Conservation (phyloP, 192 early-diverging fungal genomes). For the Endogone sp. region DNA sequence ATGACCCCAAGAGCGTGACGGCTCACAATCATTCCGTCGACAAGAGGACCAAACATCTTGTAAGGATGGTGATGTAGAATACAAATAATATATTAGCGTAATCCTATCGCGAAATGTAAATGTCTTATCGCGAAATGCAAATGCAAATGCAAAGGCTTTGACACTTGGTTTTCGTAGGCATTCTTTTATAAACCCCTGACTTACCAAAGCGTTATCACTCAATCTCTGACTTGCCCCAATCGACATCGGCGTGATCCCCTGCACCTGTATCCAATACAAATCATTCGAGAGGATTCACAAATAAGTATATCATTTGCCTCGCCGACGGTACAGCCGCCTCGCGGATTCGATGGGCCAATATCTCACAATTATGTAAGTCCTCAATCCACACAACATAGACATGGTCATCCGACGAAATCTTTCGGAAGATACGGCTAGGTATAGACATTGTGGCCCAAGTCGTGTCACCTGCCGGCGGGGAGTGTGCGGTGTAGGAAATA, state of each 20-base stretch:
- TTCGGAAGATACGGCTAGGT: conserved; percentile 31
- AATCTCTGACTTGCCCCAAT: conserved; percentile 26
- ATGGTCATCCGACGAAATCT: conserved; percentile 54
- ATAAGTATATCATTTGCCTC: conserved; percentile 49
- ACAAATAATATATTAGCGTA: too few relatives aligned
- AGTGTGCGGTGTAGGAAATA: conserved; percentile 55
- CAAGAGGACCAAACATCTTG: conserved; percentile 62
- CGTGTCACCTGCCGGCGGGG: conserved; percentile 8
- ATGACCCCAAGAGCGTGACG: conserved; percentile 62
- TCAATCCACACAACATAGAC: conserved; percentile 75
- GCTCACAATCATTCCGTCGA: conserved; percentile 70
- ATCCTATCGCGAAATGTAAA: not conserved
- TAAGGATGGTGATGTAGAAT: too few relatives aligned
- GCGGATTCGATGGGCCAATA: conserved; percentile 41
- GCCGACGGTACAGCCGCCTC: conserved; percentile 5
- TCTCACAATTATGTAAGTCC: conserved; percentile 39
- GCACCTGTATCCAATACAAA: conserved; percentile 65
- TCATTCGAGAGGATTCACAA: conserved; percentile 67
- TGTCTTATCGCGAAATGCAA: not conserved
- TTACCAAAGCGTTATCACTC: conserved; percentile 49
- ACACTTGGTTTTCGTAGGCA: too few relatives aligned
- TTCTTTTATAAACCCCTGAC: too few relatives aligned
- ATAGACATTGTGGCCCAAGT: conserved; percentile 3
- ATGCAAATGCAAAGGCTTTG: too few relatives aligned
- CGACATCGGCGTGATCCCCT: conserved; percentile 11